Evolutionary conservation across 352 stramenopile genomes (phyloP), one percentile per base, ranked within the genome.

Genomic region (Globisporangium apiculatum): DNA sequence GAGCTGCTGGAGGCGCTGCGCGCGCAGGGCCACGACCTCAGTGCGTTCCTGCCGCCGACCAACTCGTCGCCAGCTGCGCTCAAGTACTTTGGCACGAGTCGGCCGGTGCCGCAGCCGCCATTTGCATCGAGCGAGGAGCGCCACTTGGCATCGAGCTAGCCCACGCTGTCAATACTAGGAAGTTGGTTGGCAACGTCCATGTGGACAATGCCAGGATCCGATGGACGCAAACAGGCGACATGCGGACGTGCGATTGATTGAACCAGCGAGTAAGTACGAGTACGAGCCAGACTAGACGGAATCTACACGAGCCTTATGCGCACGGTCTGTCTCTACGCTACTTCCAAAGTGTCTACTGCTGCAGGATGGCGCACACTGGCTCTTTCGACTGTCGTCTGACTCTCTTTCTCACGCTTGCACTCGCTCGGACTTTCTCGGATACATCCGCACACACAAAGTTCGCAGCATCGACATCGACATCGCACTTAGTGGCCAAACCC

Each of bases 61-160:
- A 91, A 94, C 58, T 78, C 77, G 4, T 78, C 79, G 4, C 78
- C 77, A 8, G 77, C 83, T 35, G 81, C 81, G 8, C 61, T 89
- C 14, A 72, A 73, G 14, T 91, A 83, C 67, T 89, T 88, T 51
- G 75, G 74, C 17, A 65, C 52, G 0, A 78, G 49, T n/a, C 65
- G 69, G 11, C 58, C 74, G 0, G 51, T 83, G 5, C 65, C 69
- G 0, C 59, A 83, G 18, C 76, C 73, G 4, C 73, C 79, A 0
- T 92, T 90, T 42, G 68, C 73, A 46, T 86, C 75, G 42, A 67
- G 64, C 36, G 63, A 66, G 4, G 60, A 78, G 7, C 67, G 67
- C n/a, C 66, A 74, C 37, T 53, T 73, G 31, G 60, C 24, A 31
- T 31, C 24, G 24, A 31, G 8, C 42, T 47, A 47, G 42, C 18